Base-by-base conservation (phyloP, 345 rosid genomes). In the Garcia nutans region DNA sequence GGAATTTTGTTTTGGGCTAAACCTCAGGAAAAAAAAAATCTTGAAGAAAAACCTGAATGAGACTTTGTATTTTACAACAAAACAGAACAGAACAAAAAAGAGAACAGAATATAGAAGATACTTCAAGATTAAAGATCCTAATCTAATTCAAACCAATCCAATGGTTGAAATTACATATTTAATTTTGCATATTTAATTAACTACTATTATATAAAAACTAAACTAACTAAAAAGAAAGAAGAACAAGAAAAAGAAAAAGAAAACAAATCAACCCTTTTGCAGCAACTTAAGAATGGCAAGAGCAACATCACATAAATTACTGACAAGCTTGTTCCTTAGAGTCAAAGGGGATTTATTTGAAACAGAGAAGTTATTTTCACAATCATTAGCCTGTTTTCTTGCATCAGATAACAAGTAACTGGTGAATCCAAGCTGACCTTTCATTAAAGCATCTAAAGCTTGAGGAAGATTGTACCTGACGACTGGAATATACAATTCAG, bases 391-490 rank as follows among this genome's bases (percentile, higher is more conserved):
- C 77, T 89, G 87, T 50, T 89, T 89, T 15, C 78, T 86, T 0
- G 90, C 86, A 45, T 91, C 94, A 12, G 95, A 85, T 5, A 94
- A 59, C 0, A 81, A 89, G 33, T 95, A 88, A 13, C 62, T 71
- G 2, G 97, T 91, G 67, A 95, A 93, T 1, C 84, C 92, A 5
- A 78, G 88, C 28, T 80, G 84, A 0, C 91, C 90, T 56, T 84
- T 82, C 41, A 57, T 20, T 78, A 91, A 80, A 13, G 97, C 94
- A 1, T 80, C 86, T 22, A 88, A 90, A 59, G 96, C 97, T 70
- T 95, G 97, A 71, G 99, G 97, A 12, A 95, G 88, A 55, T 88
- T 93, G 78, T 88, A 95, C 86, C 77, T 78, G 9, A 95, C 97
- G 12, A 91, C 91, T 4, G 97, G 97, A n/a, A 92, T 88, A 80